Base-by-base conservation (phyloP, 2,329 filamentous ascomycete species). In the Curvularia lunata region DNA sequence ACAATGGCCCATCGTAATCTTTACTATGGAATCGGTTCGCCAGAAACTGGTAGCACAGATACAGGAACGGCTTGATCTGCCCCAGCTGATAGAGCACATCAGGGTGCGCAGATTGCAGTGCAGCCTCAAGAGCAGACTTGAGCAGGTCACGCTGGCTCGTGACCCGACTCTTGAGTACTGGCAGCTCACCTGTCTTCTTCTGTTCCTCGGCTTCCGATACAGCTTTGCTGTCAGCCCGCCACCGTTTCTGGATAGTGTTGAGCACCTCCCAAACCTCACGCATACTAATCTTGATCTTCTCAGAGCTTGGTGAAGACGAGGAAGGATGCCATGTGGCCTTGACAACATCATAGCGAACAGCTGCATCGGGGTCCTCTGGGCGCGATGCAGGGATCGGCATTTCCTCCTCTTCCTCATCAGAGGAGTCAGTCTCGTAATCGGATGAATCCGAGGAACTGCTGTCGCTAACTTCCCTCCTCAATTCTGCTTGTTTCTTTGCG, bases 241-340 rank as follows among this genome's bases (percentile, higher is more conserved):
- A 88, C 37, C 83, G 78, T 70, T 88, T 86, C 57, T 85, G 82
- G 54, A 88, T 81, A 6, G 80, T 80, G 68, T 84, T 84, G 58
- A 88, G 77, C 43, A 87, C 77, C 48, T 87, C 84, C 78, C 85
- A 86, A 67, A 85, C 84, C 42, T 83, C 80, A 48, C 80, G 80
- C 62, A 88, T 77, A 43, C 82, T 83, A 61, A 75, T 77, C 62
- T 84, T 82, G 56, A 88, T 82, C 58, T 82, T 82, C 25, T 83
- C 81, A 16, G 79, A 76, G 53, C 78, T 76, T 19, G 82, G 77
- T 30, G 77, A 73, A 59, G 80, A 81, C 61, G 82, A 84, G 58
- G 82, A 82, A 45, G 83, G 82, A 48, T 80, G 82, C 86, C 86
- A 88, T 10, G 87, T 81, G 28, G 85, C 84, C 70, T 85, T 85